Base-by-base conservation (phyloP, 1,284 basidiomycete species). In the Pascua guehoae region DNA sequence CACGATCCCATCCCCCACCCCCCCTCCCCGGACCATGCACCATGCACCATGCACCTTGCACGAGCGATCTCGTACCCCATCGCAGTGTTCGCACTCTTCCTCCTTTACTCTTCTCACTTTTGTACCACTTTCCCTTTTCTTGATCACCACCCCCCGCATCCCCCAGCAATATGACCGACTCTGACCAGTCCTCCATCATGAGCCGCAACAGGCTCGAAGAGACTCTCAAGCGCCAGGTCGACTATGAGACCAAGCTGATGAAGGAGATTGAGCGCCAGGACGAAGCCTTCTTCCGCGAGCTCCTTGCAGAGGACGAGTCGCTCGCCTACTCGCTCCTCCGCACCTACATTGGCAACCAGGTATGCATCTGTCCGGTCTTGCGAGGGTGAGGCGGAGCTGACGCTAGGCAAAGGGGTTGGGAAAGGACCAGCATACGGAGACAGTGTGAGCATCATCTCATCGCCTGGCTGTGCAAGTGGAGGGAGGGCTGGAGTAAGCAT, bases 321-420 rank as follows among this genome's bases (percentile, higher is more conserved):
- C 88, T 90, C 74, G 91, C 91, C 3, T 89, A 92, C 76, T 84
- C 85, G 80, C 63, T 70, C 10, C 58, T 72, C 17, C 56, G 69
- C 40, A 53, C 61, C 38, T 69, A 70, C 53, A 61, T 64, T 12
- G 66, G 66, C 32, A 67, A 70, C 53, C 43, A 60, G 52, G 62
- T 54, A 41, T 43, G 55, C 51, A 8, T 32, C 24, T 32, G 24
- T 32, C 24, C 16, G 1, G 18, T 9, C 15, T 24, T 37, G 17
- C 18, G 11, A 39, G 18, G 24, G 24, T 32, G 24, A 4, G 3
- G 24, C 51, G 12, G 36, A 15, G 42, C 44, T 39, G 53, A 47
- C 42, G 17, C 41, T 41, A 51, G 43, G 52, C 57, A 40, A 57
- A 58, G 38, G 49, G 24, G 24, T 32, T 32, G 24, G 24, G 24